Base-by-base conservation (phyloP, 805 yeast genomes). In the Crinitomyces ghanaensis region DNA sequence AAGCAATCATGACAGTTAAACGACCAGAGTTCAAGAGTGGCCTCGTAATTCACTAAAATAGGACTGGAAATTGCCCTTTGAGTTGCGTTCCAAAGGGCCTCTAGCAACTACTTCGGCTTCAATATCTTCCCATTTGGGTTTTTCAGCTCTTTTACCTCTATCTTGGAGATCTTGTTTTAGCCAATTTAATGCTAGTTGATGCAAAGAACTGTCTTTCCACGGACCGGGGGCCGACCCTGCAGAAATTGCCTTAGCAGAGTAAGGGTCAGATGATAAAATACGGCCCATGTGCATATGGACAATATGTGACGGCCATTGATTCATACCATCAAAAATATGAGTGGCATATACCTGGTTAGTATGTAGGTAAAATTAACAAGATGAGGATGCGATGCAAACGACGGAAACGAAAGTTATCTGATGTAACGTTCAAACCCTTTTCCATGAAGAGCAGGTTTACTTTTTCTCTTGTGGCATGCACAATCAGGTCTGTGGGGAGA, bases 261-360 rank as follows among this genome's bases (percentile, higher is more conserved):
- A 51, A 2, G 36, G 31, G 26, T 41, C 49, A 12, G 40, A 41
- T 4, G 34, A 21, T 19, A 64, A 43, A 6, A 72, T 65, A 16
- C 56, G 52, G 1, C 97, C 96, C 34, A 72, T 68, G 45, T 70
- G 74, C 42, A 91, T 61, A 55, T 91, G 98, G 9, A 77, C 65
- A 6, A 91, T 63, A 34, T 79, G 65, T 24, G 93, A 80, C 19
- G 96, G 93, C 95, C 97, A 91, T 30, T 67, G 65, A 9, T 83
- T 84, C 37, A 91, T 67, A 0, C 98, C 98, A 49, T 91, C 98
- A 55, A 91, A 91, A 30, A 91, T 91, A 50, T 91, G 98, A 0
- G 98, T 91, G 2, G 97, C 78, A 52, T 91, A 91, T 11, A 48
- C 28, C 40, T 36, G 19, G 15, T n/a, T n/a, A n/a, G n/a, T n/a